These are phyloP conservation scores for Lathyrus oleraceus DNA, from an alignment of 306 rosid genomes.

Conservation along the genomic window DNA sequence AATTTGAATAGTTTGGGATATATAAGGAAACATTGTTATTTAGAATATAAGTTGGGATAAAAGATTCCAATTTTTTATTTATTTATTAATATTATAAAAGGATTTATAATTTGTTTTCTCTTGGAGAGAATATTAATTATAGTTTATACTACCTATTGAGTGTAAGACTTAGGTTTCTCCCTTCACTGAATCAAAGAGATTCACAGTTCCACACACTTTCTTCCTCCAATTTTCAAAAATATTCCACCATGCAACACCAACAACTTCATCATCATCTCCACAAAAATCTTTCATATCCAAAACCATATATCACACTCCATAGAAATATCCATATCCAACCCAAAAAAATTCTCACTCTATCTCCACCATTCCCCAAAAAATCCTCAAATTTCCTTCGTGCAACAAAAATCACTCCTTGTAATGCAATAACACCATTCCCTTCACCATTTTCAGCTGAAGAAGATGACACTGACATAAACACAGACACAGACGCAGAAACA, in stretches of 20 bases:
- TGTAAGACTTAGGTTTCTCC: too few relatives aligned
- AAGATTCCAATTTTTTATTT: too few relatives aligned
- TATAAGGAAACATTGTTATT: too few relatives aligned
- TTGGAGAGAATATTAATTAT: too few relatives aligned
- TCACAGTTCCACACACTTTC: not conserved
- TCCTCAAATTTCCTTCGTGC: not conserved
- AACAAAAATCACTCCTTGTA: not conserved
- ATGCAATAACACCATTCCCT: not conserved
- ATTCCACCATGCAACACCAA: not conserved
- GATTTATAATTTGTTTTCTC: too few relatives aligned
- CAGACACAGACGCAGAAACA: too few relatives aligned
- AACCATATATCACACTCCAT: not conserved
- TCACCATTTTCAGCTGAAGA: not conserved
- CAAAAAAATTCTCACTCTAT: not conserved
- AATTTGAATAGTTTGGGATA: too few relatives aligned
- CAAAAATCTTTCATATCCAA: not conserved
- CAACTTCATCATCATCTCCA: not conserved
- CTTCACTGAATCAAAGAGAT: not conserved
- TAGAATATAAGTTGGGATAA: too few relatives aligned
- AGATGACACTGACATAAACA: not conserved
- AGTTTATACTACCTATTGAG: too few relatives aligned
- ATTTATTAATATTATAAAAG: too few relatives aligned
- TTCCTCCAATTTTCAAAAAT: not conserved
- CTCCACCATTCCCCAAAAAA: not conserved
- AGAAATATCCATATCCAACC: not conserved